A percentile compares a stretch with the other conserved stretches of the same genome.
Conservation (phyloP, 805 yeast species). For the Ogataea nonfermentans region DNA sequence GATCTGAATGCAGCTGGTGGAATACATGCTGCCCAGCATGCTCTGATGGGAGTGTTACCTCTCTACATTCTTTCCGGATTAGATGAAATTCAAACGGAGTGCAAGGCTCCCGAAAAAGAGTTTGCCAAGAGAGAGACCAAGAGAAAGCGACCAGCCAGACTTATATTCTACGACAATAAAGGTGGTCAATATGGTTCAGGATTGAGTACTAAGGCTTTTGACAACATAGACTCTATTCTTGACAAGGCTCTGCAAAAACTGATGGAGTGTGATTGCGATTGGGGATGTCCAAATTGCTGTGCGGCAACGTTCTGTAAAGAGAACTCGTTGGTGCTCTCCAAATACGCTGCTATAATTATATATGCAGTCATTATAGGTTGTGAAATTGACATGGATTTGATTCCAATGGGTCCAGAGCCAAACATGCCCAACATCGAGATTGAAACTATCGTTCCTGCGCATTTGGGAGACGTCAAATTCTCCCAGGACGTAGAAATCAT, state of each 20-base stretch:
- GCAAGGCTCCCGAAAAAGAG: slow-evolving; percentile 97
- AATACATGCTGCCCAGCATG: slow-evolving; percentile 96
- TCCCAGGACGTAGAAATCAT: slow-evolving; percentile 59
- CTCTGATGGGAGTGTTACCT: slow-evolving; percentile 76
- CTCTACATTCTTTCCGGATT: slow-evolving; percentile 67
- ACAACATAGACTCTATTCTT: slow-evolving; percentile 66
- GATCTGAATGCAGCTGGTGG: slow-evolving; percentile 77
- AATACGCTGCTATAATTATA: slow-evolving; percentile 76
- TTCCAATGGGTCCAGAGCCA: slow-evolving; percentile 71
- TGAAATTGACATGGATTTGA: slow-evolving; percentile 44
- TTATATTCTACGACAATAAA: slow-evolving; percentile 78
- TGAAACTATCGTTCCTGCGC: slow-evolving; percentile 64
- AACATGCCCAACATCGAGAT: slow-evolving; percentile 66
- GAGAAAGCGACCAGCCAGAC: slow-evolving; percentile 81
- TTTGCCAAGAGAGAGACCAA: slow-evolving; percentile 71
- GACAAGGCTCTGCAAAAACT: slow-evolving; percentile 58
- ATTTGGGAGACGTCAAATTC: slow-evolving; percentile 49
- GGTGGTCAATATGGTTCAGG: slow-evolving; percentile 85
- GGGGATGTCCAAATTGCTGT: slow-evolving; percentile 84
- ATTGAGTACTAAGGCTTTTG: slow-evolving; percentile 74
- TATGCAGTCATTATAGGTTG: slow-evolving; percentile 60
- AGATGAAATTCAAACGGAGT: slow-evolving; percentile 85
- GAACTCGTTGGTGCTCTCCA: slow-evolving; percentile 76
- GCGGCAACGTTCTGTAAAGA: slow-evolving; percentile 82
- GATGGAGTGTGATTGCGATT: slow-evolving; percentile 60